These are phyloP conservation scores for Penicillium canescens DNA, from an alignment of 495 filamentous ascomycete species.

Conservation along the genomic window DNA sequence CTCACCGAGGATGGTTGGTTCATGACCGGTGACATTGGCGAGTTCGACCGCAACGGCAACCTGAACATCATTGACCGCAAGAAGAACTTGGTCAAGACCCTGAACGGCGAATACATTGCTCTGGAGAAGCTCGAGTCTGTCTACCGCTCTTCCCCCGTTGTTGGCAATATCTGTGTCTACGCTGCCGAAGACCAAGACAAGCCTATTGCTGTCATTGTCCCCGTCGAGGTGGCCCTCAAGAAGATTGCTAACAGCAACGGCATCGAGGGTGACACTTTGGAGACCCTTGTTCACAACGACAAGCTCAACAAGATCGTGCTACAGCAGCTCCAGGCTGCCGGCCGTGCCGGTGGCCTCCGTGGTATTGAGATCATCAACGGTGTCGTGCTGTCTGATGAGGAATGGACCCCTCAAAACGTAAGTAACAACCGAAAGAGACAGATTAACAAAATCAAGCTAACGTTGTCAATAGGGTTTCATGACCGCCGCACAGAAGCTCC, in stretches of 20 bases:
- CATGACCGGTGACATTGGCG: conserved; percentile 92
- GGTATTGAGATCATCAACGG: conserved; percentile 93
- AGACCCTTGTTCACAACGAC: conserved; percentile 80
- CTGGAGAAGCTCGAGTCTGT: conserved; percentile 97
- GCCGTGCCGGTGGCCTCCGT: conserved; percentile 71
- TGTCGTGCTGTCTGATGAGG: conserved; percentile 89
- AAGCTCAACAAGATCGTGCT: conserved; percentile 78
- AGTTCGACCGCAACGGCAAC: conserved; percentile 81
- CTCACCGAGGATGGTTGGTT: conserved; percentile 86
- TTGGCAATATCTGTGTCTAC: conserved; percentile 94
- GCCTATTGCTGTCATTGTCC: conserved; percentile 93
- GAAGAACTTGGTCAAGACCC: conserved; percentile 97
- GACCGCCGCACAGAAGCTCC: conserved; percentile 58
- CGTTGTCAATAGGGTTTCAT: conserved; percentile 42
- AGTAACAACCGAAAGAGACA: conserved; percentile 35
- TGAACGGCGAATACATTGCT: conserved; percentile 96
- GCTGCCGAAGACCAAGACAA: conserved; percentile 78
- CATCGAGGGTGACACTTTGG: conserved; percentile 67
- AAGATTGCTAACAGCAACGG: conserved; percentile 74
- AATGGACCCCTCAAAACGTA: conserved; percentile 97
- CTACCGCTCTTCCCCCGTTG: conserved; percentile 82
- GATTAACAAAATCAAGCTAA: conserved; percentile 13
- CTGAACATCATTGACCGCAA: conserved; percentile 92
- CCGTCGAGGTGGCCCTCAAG: conserved; percentile 80
- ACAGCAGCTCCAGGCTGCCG: conserved; percentile 75